A percentile compares a stretch with the other conserved stretches of the same genome.
phyloP scores from a whole-genome alignment of 306 rosid species.

The Oxytropis ochrocephala region DNA sequence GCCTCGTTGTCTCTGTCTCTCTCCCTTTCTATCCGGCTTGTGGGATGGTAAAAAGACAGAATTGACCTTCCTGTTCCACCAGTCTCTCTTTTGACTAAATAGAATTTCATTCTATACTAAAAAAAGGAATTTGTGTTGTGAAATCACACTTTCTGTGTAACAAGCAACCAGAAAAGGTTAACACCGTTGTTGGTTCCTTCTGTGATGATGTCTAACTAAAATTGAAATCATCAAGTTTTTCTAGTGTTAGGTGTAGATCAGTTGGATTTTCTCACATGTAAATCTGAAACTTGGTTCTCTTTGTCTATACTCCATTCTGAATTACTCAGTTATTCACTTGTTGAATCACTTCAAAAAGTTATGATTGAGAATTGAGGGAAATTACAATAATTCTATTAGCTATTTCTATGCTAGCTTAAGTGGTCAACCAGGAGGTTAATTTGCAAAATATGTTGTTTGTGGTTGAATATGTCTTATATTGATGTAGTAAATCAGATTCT shows the following conservation, averaged over 20 bases:
- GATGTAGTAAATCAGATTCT: not conserved
- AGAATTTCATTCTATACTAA: not conserved
- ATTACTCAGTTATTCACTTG: not conserved
- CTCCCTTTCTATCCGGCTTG: constrained; percentile 10
- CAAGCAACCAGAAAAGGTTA: not conserved
- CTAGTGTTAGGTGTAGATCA: not conserved
- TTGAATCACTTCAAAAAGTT: not conserved
- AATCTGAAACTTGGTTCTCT: constrained; percentile 3
- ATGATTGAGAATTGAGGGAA: not conserved
- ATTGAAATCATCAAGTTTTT: not conserved
- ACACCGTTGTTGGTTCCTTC: not conserved
- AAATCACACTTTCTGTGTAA: not conserved
- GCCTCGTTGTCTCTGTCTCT: constrained; percentile 3
- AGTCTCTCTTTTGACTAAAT: constrained; percentile 4
- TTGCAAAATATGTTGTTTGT: not conserved
- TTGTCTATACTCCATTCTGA: not conserved
- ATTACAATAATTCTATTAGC: not conserved
- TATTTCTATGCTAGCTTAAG: not conserved
- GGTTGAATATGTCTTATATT: not conserved
- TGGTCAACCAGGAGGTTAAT: not conserved
- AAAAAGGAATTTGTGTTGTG: not conserved
- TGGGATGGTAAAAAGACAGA: constrained; percentile 32
- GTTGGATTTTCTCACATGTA: not conserved
- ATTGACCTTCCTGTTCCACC: constrained; percentile 31
- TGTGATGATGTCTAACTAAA: not conserved